Evolutionary conservation across 352 stramenopile genomes (phyloP).

Genomic region (Plasmopara muralis): DNA sequence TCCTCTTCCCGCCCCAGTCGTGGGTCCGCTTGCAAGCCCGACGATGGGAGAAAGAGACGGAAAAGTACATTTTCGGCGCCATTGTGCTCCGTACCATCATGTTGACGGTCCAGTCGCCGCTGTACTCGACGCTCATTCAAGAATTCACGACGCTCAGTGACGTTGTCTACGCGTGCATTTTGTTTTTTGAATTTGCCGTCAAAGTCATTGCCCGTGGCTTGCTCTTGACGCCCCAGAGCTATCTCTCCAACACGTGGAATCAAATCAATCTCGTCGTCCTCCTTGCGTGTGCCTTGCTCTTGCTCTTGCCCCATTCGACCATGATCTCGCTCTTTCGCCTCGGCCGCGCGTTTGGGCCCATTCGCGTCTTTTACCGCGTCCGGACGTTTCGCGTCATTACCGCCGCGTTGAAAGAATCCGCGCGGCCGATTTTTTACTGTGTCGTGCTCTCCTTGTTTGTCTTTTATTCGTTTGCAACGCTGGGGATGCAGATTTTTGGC

Average conservation of each 20-base stretch:
- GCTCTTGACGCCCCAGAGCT: constrained; percentile 70
- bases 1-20: constrained; percentile 67
- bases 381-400: constrained; percentile 83
- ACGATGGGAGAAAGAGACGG: constrained; percentile 69
- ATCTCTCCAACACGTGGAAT: constrained; percentile 79
- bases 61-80: constrained; percentile 78
- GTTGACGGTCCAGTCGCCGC: constrained; percentile 64
- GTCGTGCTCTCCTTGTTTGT: constrained; percentile 71
- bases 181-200: constrained; percentile 79
- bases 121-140: constrained; percentile 75
- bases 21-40: constrained; percentile 60
- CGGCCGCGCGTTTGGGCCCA: constrained; percentile 67
- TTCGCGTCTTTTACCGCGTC: constrained; percentile 82
- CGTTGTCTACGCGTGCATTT: constrained; percentile 56
- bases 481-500: constrained; percentile 82
- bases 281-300: constrained; percentile 62
- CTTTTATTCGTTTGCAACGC: constrained; percentile 80
- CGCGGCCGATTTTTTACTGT: constrained; percentile 74
- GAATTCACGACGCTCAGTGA: constrained; percentile 74
- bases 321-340: constrained; percentile 71
- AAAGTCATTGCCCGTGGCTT: constrained; percentile 79
- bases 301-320: constrained; percentile 67
- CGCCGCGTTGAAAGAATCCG: constrained; percentile 66
- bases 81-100: constrained; percentile 76
- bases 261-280: constrained; percentile 81